Evolutionary conservation across 768 basidiomycete genomes (phyloP), one percentile per base, ranked within the genome.

Genomic region (Cystobasidium tubakii): DNA sequence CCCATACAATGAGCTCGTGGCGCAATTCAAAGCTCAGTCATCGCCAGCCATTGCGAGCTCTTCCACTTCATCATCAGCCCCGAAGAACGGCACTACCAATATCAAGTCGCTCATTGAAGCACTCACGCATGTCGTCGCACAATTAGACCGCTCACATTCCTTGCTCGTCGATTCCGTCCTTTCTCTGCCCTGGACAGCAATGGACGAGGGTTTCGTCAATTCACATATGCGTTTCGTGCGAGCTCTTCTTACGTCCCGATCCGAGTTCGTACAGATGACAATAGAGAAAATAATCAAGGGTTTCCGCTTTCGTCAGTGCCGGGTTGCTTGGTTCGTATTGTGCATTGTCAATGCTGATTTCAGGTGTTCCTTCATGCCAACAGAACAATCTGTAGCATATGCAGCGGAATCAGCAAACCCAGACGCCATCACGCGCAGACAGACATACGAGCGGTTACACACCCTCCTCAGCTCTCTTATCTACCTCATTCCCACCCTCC

Each of bases 121-220:
- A 0, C 85, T 99, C 31, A 90, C 91, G 0, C 91, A 97, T 79
- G 90, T 92, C 74, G 91, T 97, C 69, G 94, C 92, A 29, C 86
- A 91, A 50, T 84, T 99, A 36, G 93, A 92, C 77, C 87, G 87
- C 62, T 84, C 85, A 10, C 94, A 98, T 80, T 83, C 87, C 19
- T 80, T 87, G 0, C 86, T 99, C 34, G 88, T 97, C 43, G 87
- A 93, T 75, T 91, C 93, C 17, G 86, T 98, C 73, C 84, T 97
- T 53, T 85, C 85, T 75, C 85, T 97, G 79, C 91, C 92, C 15
- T 99, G 96, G 96, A 88, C 90, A 19, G 90, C 88, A n/a, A 87
- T 92, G 82, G 93, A 95, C 79, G 86, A 86, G 36, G 83, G 84
- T 39, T 90, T 95, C 76, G 92, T 94, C 66, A 89, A 89, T 81